A percentile compares a stretch with the other conserved stretches of the same genome.
These are phyloP conservation scores for Sphaerostilbella broomeana DNA, from an alignment of 2,329 filamentous ascomycete species.

Conservation along the genomic window DNA sequence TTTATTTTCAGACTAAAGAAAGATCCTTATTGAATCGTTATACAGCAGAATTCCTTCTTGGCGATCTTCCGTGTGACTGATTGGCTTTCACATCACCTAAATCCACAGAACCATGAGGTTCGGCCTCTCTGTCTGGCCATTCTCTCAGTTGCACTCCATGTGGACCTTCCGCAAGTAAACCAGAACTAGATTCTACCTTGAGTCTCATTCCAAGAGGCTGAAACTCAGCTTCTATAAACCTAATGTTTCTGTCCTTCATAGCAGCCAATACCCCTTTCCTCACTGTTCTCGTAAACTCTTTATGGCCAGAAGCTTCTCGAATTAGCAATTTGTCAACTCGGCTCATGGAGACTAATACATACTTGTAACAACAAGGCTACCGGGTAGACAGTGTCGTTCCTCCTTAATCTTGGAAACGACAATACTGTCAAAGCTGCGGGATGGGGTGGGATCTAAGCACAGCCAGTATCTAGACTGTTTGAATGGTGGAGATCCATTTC, in stretches of 20 bases:
- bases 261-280: not conserved
- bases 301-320: slow-evolving; percentile 1
- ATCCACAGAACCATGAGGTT: not conserved
- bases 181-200: not conserved
- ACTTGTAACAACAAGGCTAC: slow-evolving; percentile 7
- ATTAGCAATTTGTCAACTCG: not conserved
- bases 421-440: not conserved
- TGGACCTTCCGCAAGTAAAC: too few relatives aligned
- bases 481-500: slow-evolving; percentile 1
- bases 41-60: not conserved
- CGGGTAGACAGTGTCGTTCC: slow-evolving; percentile 3
- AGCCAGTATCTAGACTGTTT: slow-evolving; percentile 5
- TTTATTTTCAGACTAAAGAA: too few relatives aligned
- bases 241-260: slow-evolving; percentile 1
- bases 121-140: not conserved
- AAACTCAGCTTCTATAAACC: slow-evolving; percentile 4
- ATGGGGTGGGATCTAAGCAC: not conserved
- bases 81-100: not conserved
- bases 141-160: not conserved
- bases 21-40: not conserved
- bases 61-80: not conserved
- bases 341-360: not conserved
- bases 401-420: slow-evolving; percentile 8
- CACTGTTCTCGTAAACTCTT: not conserved
- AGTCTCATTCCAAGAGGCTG: not conserved